Percentiles rank a stretch among this genome's conserved stretches.
Evolutionary conservation across 768 basidiomycete species (phyloP).

Genomic region (Cantharellus anzutake): DNA sequence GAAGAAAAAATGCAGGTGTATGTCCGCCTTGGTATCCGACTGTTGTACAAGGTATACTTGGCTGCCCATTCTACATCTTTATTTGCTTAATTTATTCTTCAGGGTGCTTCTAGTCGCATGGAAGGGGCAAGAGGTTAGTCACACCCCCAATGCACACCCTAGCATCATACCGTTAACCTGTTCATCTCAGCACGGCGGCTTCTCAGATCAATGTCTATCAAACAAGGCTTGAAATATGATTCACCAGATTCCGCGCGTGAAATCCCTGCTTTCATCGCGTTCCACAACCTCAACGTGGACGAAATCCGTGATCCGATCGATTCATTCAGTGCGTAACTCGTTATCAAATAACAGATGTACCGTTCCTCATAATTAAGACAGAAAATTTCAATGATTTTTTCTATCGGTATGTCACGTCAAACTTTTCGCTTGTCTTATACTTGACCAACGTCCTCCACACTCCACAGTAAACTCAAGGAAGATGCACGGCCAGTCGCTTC

Average conservation of each 20-base stretch:
- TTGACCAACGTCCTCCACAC: neutral
- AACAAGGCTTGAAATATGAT: constrained; percentile 89
- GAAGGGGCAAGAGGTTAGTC: constrained; percentile 64
- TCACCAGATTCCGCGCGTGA: constrained; percentile 65
- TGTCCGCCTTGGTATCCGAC: constrained; percentile 76
- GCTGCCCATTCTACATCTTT: neutral
- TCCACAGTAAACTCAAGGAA: constrained; percentile 61
- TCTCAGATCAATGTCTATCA: constrained; percentile 76
- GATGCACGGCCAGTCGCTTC: constrained; percentile 55
- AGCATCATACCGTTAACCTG: neutral
- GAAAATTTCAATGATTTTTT: constrained; percentile 92
- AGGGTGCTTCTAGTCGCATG: constrained; percentile 68
- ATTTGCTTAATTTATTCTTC: constrained; percentile 16
- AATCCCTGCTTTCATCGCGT: constrained; percentile 75
- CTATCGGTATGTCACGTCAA: constrained; percentile 30
- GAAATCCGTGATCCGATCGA: constrained; percentile 71
- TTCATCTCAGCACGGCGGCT: constrained; percentile 44
- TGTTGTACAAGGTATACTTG: constrained; percentile 47
- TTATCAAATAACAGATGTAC: neutral
- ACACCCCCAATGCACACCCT: too few relatives aligned
- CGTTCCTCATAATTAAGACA: constrained; percentile 14
- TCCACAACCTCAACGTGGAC: constrained; percentile 64
- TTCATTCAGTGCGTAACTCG: constrained; percentile 48
- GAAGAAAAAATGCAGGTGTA: constrained; percentile 99
- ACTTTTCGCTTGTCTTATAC: neutral